Evolutionary conservation across 192 early-diverging fungal genomes (phyloP).

Genomic region (Backusella australiensis): DNA sequence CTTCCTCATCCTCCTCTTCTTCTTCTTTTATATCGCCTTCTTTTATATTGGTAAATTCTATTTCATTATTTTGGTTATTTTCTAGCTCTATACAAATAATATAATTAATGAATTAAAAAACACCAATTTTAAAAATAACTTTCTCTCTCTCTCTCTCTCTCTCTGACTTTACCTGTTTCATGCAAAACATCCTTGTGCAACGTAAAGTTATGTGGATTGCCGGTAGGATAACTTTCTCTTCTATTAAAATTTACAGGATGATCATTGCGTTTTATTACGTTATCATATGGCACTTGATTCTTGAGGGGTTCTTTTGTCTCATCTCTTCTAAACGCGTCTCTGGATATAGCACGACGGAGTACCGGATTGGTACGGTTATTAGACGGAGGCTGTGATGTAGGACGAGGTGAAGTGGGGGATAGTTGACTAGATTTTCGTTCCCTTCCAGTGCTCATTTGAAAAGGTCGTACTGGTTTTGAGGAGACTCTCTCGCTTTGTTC

Average conservation of each 20-base stretch:
- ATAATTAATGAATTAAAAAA: neutral
- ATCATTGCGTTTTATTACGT: neutral
- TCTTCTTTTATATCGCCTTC: neutral
- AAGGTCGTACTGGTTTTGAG: neutral
- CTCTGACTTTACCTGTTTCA: neutral
- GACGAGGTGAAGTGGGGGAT: neutral
- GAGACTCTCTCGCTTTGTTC: neutral
- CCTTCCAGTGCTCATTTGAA: neutral
- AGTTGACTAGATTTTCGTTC: neutral
- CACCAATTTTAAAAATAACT: neutral
- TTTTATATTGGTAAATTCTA: neutral
- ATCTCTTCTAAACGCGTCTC: constrained; percentile 11
- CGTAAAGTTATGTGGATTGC: neutral
- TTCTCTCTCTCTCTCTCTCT: neutral
- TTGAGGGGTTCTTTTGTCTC: neutral
- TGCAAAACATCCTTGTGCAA: neutral
- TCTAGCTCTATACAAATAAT: neutral
- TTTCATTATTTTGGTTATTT: constrained; percentile 5
- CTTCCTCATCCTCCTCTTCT: constrained; percentile 9
- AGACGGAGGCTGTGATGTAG: neutral
- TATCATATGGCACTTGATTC: neutral
- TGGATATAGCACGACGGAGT: neutral
- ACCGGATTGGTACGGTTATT: neutral
- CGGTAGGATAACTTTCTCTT: neutral
- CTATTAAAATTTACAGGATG: constrained; percentile 5